A percentile compares a stretch with the other conserved stretches of the same genome.
Evolutionary conservation across 371 early-diverging fungal species (phyloP).

Genomic region (Polyrhizophydium stewartii): DNA sequence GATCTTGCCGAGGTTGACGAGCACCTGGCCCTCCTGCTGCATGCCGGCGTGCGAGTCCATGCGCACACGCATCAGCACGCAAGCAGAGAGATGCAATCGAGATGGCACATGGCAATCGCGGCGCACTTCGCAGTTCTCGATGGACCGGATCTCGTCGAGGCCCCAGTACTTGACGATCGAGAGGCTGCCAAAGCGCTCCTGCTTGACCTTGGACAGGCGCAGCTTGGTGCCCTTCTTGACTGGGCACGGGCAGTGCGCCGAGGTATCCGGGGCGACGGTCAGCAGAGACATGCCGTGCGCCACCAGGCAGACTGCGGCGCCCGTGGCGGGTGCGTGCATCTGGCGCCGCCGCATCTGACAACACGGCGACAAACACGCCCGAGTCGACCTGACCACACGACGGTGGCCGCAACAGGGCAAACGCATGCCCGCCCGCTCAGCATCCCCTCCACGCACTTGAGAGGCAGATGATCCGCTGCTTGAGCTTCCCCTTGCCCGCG

Average conservation of each 20-base stretch:
- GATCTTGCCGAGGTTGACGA: slow-evolving; percentile 25
- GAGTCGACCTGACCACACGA: too few species aligned
- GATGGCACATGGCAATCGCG: not conserved
- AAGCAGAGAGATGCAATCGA: not conserved
- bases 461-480: slow-evolving; percentile 1
- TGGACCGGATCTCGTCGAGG: slow-evolving; percentile 38
- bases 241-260: slow-evolving; percentile 2
- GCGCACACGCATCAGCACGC: not conserved
- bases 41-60: not conserved
- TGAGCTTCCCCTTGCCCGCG: slow-evolving; percentile 3
- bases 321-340: too few species aligned
- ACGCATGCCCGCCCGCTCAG: too few species aligned
- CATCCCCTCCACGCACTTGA: not conserved
- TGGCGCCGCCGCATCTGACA: too few species aligned
- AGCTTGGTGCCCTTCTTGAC: slow-evolving; percentile 28
- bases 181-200: slow-evolving; percentile 16
- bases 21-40: slow-evolving; percentile 22
- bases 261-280: too few species aligned
- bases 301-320: too few species aligned
- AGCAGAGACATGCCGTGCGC: too few species aligned
- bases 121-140: slow-evolving; percentile 33
- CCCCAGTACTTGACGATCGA: slow-evolving; percentile 35
- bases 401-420: too few species aligned
- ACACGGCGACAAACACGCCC: too few species aligned
- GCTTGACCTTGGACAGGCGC: slow-evolving; percentile 34